Percentiles rank a stretch among this genome's conserved stretches.
phyloP scores from a whole-genome alignment of 1,284 basidiomycete species.

The Cryptococcus sp. region DNA sequence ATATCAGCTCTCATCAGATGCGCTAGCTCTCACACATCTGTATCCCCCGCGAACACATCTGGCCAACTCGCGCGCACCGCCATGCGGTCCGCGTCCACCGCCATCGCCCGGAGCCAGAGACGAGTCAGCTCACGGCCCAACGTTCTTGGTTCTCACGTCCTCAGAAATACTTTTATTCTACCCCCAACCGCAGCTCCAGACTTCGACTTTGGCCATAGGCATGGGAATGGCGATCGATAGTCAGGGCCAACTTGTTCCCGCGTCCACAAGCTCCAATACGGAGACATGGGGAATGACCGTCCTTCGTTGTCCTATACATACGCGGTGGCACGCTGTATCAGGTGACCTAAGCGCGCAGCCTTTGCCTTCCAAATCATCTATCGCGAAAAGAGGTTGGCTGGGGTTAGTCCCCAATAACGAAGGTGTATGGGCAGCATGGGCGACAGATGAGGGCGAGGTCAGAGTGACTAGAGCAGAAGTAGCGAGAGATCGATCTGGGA shows the following conservation, averaged over 20 bases:
- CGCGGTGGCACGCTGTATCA: slow-evolving; percentile 11
- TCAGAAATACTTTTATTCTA: slow-evolving; percentile 33
- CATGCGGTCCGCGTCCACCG: slow-evolving; percentile 32
- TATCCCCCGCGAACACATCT: slow-evolving; percentile 35
- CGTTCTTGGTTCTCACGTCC: slow-evolving; percentile 29
- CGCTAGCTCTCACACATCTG: slow-evolving; percentile 32
- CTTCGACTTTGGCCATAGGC: too few species aligned
- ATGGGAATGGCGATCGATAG: background rate
- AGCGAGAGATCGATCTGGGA: slow-evolving; percentile 27
- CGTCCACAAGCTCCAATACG: background rate
- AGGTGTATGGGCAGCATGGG: slow-evolving; percentile 42
- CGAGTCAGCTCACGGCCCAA: slow-evolving; percentile 24
- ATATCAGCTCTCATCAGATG: slow-evolving; percentile 25
- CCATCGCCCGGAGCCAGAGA: slow-evolving; percentile 11
- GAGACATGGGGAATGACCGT: slow-evolving; percentile 29
- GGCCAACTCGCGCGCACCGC: slow-evolving; percentile 15
- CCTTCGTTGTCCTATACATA: slow-evolving; percentile 28
- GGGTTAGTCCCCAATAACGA: slow-evolving; percentile 32
- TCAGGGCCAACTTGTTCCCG: background rate
- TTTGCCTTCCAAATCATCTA: slow-evolving; percentile 3
- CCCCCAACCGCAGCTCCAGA: slow-evolving; percentile 4
- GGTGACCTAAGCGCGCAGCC: background rate
- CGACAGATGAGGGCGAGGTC: slow-evolving; percentile 23
- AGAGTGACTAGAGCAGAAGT: slow-evolving; percentile 37
- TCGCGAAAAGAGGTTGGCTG: slow-evolving; percentile 36